A percentile compares a stretch with the other conserved stretches of the same genome.
Evolutionary conservation across 2,329 filamentous ascomycete genomes (phyloP).

Genomic region (Aureobasidium namibiae): DNA sequence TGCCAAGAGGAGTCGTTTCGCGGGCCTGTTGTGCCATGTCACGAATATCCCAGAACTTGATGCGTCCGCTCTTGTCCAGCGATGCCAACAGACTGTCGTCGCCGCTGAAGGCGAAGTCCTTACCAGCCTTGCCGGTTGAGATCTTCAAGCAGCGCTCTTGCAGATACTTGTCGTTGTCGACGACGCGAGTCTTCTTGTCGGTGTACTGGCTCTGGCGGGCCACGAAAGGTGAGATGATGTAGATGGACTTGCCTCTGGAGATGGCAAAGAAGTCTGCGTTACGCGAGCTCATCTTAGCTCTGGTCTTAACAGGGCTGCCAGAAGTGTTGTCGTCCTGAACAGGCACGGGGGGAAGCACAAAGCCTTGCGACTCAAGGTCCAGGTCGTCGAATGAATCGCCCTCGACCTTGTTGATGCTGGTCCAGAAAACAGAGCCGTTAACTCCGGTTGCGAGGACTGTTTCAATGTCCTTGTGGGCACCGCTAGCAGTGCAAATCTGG

Average conservation of each 20-base stretch:
- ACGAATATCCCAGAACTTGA: conserved; percentile 98
- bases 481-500: conserved; percentile 62
- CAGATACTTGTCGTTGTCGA: conserved; percentile 82
- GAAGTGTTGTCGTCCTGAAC: conserved; percentile 84
- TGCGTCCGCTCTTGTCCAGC: conserved; percentile 88
- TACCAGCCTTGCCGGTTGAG: conserved; percentile 93
- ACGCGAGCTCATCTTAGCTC: conserved; percentile 78
- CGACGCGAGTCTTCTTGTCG: conserved; percentile 46
- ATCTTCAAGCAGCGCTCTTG: conserved; percentile 85
- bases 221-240: conserved; percentile 63
- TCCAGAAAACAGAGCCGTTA: conserved; percentile 96
- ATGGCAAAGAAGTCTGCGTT: conserved; percentile 94
- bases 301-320: conserved; percentile 88
- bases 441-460: conserved; percentile 86
- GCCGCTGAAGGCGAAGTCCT: conserved; percentile 96
- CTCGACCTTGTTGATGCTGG: conserved; percentile 61
- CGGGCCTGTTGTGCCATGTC: conserved; percentile 53
- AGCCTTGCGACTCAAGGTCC: conserved; percentile 74
- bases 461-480: conserved; percentile 55
- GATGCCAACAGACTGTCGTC: conserved; percentile 93
- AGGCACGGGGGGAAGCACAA: conserved; percentile 79
- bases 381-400: conserved; percentile 73
- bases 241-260: conserved; percentile 90
- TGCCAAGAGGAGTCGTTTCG: conserved; percentile 30
- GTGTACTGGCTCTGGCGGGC: conserved; percentile 45